Evolutionary conservation across 2,329 filamentous ascomycete species (phyloP).

Genomic region (Balansia obtecta): DNA sequence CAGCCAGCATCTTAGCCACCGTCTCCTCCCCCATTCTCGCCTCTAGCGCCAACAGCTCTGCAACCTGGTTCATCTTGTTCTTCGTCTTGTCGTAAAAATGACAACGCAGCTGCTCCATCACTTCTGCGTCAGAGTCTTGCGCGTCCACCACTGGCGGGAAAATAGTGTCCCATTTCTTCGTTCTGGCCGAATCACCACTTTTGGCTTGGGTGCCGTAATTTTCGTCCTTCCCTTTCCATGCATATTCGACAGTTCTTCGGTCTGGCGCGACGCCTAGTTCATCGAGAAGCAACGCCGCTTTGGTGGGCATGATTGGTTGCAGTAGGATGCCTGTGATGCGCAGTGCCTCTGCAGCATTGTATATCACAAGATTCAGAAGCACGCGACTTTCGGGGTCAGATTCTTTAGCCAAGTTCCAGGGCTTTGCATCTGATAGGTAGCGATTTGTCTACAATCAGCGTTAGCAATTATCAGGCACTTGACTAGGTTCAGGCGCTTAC

Average conservation of each 20-base stretch:
- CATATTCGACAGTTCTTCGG: constrained; percentile 50
- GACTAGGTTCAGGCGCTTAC: constrained; percentile 25
- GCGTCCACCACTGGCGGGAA: constrained; percentile 34
- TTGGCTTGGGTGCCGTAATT: constrained; percentile 47
- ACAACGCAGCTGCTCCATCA: constrained; percentile 9
- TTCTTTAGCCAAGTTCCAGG: constrained; percentile 50
- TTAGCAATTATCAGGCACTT: constrained; percentile 3
- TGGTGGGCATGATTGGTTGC: constrained; percentile 81
- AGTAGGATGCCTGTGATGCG: constrained; percentile 73
- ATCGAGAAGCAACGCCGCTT: constrained; percentile 61
- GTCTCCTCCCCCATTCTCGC: constrained; percentile 15
- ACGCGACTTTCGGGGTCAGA: constrained; percentile 19
- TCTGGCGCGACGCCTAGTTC: constrained; percentile 57
- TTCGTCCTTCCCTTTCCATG: constrained; percentile 49
- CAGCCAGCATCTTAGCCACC: constrained; percentile 12
- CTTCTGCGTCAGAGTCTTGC: constrained; percentile 13
- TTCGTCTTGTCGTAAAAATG: constrained; percentile 11
- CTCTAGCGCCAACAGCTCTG: constrained; percentile 17
- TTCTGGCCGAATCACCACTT: constrained; percentile 15
- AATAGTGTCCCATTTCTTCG: constrained; percentile 27
- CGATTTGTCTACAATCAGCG: constrained; percentile 22
- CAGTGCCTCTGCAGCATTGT: constrained; percentile 59
- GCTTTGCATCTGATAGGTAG: constrained; percentile 45
- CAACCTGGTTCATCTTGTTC: constrained; percentile 17
- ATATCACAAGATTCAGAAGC: constrained; percentile 50